phyloP scores from a whole-genome alignment of 345 rosid species.

The Stellera chamaejasme region DNA sequence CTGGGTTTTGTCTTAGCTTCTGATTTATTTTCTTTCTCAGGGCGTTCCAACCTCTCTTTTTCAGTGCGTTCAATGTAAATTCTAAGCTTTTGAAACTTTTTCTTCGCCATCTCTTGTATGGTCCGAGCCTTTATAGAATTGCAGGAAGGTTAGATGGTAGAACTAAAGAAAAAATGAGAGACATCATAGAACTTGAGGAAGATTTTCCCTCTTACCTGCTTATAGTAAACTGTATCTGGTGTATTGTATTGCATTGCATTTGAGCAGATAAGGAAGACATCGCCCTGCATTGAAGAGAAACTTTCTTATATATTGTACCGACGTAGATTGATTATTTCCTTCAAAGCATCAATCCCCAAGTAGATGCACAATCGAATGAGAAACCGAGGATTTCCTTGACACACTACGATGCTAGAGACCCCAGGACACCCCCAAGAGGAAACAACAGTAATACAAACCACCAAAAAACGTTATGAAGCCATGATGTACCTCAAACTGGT shows the following conservation, averaged over 20 bases:
- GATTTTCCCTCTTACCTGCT: constrained; percentile 37
- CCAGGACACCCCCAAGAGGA: constrained; percentile 1
- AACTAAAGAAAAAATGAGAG: background rate
- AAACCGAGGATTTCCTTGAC: background rate
- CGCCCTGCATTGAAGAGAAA: constrained; percentile 52
- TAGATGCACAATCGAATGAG: too few species aligned
- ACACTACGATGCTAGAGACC: background rate
- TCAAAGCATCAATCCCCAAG: too few species aligned
- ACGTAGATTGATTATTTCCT: too few species aligned
- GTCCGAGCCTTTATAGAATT: constrained; percentile 45
- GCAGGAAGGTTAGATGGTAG: background rate
- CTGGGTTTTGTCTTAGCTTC: constrained; percentile 38
- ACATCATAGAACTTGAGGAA: background rate
- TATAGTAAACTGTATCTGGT: constrained; percentile 64
- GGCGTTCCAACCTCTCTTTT: constrained; percentile 37
- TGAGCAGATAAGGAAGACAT: constrained; percentile 66
- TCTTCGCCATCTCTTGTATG: constrained; percentile 66
- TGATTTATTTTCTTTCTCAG: constrained; percentile 42
- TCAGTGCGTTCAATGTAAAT: constrained; percentile 38
- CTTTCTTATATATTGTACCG: background rate
- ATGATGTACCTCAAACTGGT: constrained; percentile 64
- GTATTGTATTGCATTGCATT: constrained; percentile 84
- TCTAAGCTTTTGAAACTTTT: constrained; percentile 62
- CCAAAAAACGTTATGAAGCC: background rate
- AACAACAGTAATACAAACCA: constrained; percentile 5